Conservation (phyloP, 768 basidiomycete genomes). For the Suillus ampliporus region DNA sequence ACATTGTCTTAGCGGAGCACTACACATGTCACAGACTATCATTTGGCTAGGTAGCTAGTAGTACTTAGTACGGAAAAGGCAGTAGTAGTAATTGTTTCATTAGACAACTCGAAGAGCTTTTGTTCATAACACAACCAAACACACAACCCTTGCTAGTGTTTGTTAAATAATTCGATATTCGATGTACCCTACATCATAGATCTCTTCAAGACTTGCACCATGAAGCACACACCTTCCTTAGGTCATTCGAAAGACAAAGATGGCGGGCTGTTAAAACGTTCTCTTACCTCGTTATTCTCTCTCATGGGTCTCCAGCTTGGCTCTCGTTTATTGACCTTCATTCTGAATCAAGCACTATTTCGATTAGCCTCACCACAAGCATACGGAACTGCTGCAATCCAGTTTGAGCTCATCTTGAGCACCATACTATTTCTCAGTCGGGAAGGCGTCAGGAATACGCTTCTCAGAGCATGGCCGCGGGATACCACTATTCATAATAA, state of each 20-base stretch:
- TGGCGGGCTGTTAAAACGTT: constrained; percentile 29
- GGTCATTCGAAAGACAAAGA: constrained; percentile 6
- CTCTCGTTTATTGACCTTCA: constrained; percentile 85
- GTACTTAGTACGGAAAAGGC: not conserved
- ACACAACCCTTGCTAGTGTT: not conserved
- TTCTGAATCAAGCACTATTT: constrained; percentile 86
- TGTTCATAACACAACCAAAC: constrained; percentile 5
- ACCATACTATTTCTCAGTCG: constrained; percentile 91
- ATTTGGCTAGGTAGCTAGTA: too few species aligned
- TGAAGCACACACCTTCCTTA: not conserved
- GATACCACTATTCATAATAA: constrained; percentile 14
- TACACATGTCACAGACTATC: too few species aligned
- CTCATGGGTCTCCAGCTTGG: constrained; percentile 87
- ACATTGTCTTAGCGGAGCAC: not conserved
- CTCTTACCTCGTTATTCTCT: constrained; percentile 55
- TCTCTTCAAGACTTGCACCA: not conserved
- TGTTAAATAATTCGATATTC: too few species aligned
- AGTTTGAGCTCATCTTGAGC: constrained; percentile 90
- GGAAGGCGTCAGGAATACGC: constrained; percentile 90
- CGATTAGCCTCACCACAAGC: constrained; percentile 83
- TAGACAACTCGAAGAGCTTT: too few species aligned
- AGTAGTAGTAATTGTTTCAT: too few species aligned
- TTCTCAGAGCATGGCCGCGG: constrained; percentile 62
- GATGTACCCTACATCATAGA: too few species aligned
- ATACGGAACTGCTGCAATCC: constrained; percentile 90